phyloP scores from a whole-genome alignment of 345 rosid species.

The Dimocarpus longan region DNA sequence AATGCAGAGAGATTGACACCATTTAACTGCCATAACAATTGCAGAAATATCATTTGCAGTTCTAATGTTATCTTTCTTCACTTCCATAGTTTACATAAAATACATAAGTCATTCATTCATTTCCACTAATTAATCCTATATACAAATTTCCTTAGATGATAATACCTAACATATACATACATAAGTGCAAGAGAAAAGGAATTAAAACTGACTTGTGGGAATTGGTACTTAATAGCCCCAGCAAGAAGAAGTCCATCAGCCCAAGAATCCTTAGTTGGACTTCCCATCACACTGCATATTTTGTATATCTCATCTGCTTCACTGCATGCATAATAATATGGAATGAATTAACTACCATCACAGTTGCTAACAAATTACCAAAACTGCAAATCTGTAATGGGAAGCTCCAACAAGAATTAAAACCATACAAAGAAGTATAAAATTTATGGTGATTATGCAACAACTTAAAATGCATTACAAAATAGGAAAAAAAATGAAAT shows the following conservation, averaged over 20 bases:
- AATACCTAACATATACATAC: not conserved
- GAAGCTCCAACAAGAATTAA: not conserved
- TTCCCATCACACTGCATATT: conserved; percentile 86
- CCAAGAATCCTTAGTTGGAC: conserved; percentile 81
- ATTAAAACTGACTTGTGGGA: conserved; percentile 59
- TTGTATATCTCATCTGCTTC: conserved; percentile 96
- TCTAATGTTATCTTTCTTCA: not conserved
- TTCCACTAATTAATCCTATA: not conserved
- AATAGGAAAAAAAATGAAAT: too few relatives aligned
- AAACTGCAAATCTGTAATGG: not conserved
- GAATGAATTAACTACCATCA: not conserved
- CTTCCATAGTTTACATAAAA: conserved; percentile 5
- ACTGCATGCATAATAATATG: conserved; percentile 45
- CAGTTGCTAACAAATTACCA: not conserved
- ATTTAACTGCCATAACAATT: conserved; percentile 45
- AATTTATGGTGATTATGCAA: not conserved
- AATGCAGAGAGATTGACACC: conserved; percentile 54
- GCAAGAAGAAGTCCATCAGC: conserved; percentile 88
- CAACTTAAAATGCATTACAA: not conserved
- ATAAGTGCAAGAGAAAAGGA: not conserved
- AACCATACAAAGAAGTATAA: not conserved
- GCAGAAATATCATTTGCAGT: not conserved
- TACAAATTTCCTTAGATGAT: not conserved
- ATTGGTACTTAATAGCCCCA: conserved; percentile 69
- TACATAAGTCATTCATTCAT: not conserved